Percentiles rank a stretch among this genome's conserved stretches.
Evolutionary conservation across 805 yeast genomes (phyloP).

Genomic region (Diddensiella caesifluorescens): DNA sequence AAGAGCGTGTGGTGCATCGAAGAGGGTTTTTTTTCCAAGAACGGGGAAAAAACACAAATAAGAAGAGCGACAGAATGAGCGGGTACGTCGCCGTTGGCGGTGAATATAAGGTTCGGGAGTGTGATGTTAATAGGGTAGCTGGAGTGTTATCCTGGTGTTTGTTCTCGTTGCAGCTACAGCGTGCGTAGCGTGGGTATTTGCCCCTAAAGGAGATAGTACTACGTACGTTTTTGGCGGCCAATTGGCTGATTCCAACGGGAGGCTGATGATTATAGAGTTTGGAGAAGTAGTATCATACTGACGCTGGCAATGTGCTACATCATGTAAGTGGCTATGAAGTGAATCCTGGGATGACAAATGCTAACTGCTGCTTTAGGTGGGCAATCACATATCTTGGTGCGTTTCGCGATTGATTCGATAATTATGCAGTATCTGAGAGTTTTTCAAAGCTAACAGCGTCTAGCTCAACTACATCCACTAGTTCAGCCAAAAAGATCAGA

Average conservation of each 20-base stretch:
- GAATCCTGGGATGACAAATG: conserved; percentile 3
- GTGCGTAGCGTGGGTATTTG: conserved; percentile 72
- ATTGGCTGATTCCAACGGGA: neutral
- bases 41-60: too few species aligned
- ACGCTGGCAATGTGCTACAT: conserved; percentile 72
- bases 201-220: conserved; percentile 70
- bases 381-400: conserved; percentile 71
- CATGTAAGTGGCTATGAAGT: conserved; percentile 37
- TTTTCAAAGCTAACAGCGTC: neutral
- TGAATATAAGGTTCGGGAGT: too few species aligned
- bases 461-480: conserved; percentile 75
- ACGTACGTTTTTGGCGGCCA: conserved; percentile 42
- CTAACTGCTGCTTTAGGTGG: conserved; percentile 40
- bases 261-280: conserved; percentile 24
- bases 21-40: too few species aligned
- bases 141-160: conserved; percentile 64
- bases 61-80: too few species aligned
- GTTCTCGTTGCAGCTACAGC: conserved; percentile 53
- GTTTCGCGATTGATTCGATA: neutral
- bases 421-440: neutral
- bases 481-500: conserved; percentile 89
- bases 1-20: too few species aligned
- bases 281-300: conserved; percentile 68
- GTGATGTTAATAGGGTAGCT: too few species aligned
- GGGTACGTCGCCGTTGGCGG: too few species aligned